phyloP scores from a whole-genome alignment of 495 filamentous ascomycete genomes.

The Achaetomiella virescens region DNA sequence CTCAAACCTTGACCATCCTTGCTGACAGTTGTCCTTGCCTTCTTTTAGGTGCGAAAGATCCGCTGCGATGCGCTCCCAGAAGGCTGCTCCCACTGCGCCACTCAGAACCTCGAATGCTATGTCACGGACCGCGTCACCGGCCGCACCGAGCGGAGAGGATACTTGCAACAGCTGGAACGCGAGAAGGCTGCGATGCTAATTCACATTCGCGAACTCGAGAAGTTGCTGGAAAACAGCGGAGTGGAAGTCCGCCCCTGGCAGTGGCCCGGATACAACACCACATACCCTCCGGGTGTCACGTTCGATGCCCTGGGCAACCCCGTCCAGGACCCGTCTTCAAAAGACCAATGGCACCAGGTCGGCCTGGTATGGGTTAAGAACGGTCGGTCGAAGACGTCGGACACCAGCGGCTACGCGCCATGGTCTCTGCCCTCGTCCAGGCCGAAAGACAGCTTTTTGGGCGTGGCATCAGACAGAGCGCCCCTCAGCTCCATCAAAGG shows the following conservation, averaged over 20 bases:
- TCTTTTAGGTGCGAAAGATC: slow-evolving; percentile 67
- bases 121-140: slow-evolving; percentile 87
- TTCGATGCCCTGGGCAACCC: slow-evolving; percentile 27
- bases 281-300: slow-evolving; percentile 25
- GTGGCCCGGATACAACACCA: slow-evolving; percentile 24
- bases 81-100: slow-evolving; percentile 70
- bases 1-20: background rate
- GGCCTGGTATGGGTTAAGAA: slow-evolving; percentile 48
- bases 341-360: slow-evolving; percentile 39
- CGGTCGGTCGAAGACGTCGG: slow-evolving; percentile 10
- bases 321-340: slow-evolving; percentile 24
- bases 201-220: slow-evolving; percentile 47
- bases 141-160: slow-evolving; percentile 69
- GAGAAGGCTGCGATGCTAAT: slow-evolving; percentile 50
- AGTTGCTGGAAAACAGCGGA: slow-evolving; percentile 35
- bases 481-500: slow-evolving; percentile 67
- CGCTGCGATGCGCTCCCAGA: slow-evolving; percentile 67
- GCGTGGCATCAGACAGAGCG: slow-evolving; percentile 59
- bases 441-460: slow-evolving; percentile 63
- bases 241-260: slow-evolving; percentile 36
- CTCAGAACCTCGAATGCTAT: slow-evolving; percentile 64
- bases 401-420: slow-evolving; percentile 18
- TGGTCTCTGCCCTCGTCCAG: slow-evolving; percentile 32
- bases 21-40: slow-evolving; percentile 1
- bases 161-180: slow-evolving; percentile 57